Conservation (phyloP, 495 filamentous ascomycete genomes). For the Haplographium delicatum region DNA sequence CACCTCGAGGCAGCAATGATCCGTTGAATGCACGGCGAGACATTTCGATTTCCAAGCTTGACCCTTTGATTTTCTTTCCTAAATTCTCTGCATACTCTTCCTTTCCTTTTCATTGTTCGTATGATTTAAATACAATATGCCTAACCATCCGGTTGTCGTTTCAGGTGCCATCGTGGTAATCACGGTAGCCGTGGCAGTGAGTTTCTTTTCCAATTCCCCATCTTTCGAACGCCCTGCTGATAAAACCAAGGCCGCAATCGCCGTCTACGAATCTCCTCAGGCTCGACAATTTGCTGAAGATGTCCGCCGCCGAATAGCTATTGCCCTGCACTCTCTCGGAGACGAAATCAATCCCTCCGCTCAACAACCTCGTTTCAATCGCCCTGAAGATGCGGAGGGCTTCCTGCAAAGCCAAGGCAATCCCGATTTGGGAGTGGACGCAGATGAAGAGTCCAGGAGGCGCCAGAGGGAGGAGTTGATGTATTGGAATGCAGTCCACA, state of each 20-base stretch:
- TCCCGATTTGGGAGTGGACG: slow-evolving; percentile 55
- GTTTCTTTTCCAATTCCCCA: not conserved
- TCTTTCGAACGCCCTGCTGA: not conserved
- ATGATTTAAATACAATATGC: slow-evolving; percentile 29
- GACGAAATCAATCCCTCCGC: slow-evolving; percentile 61
- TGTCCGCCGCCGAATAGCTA: slow-evolving; percentile 70
- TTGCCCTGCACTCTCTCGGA: slow-evolving; percentile 71
- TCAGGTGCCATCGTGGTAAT: slow-evolving; percentile 74
- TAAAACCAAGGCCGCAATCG: slow-evolving; percentile 53
- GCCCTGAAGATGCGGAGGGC: slow-evolving; percentile 53
- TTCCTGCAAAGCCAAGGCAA: slow-evolving; percentile 45
- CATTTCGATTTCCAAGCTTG: too few species aligned
- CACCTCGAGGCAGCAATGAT: slow-evolving; percentile 14
- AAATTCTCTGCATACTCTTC: not conserved
- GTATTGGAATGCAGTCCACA: slow-evolving; percentile 52
- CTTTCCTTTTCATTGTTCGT: too few species aligned
- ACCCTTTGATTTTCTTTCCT: not conserved
- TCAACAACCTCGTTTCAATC: slow-evolving; percentile 45
- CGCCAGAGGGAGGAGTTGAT: slow-evolving; percentile 68
- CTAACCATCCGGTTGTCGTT: slow-evolving; percentile 40
- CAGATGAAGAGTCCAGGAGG: slow-evolving; percentile 61
- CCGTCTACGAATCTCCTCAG: slow-evolving; percentile 80
- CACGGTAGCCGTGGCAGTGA: slow-evolving; percentile 64
- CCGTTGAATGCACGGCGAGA: too few species aligned
- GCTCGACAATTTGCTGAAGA: slow-evolving; percentile 70